Conservation (phyloP, 2,329 filamentous ascomycete genomes). For the Phialophora macrospora region DNA sequence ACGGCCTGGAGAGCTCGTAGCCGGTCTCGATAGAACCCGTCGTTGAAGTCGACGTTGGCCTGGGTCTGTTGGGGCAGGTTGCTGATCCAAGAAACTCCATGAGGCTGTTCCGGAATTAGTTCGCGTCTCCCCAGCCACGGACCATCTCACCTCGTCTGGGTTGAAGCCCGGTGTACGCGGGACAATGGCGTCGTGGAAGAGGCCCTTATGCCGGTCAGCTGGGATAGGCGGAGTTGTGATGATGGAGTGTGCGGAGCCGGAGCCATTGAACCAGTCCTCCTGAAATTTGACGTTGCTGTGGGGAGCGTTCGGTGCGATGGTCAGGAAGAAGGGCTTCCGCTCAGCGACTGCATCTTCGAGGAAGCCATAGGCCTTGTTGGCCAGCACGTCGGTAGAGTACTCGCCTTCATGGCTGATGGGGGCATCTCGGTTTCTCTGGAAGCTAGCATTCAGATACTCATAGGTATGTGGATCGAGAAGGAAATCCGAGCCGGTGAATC, state of each 20-base stretch:
- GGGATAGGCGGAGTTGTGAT: conserved; percentile 60
- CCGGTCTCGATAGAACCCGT: conserved; percentile 58
- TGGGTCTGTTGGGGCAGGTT: conserved; percentile 53
- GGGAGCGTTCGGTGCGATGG: conserved; percentile 68
- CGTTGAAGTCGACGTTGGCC: conserved; percentile 57
- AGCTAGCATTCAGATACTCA: conserved; percentile 68
- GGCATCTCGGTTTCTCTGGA: conserved; percentile 62
- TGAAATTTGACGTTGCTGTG: conserved; percentile 60
- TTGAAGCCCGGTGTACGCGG: conserved; percentile 71
- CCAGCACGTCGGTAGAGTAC: conserved; percentile 65
- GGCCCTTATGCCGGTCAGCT: conserved; percentile 63
- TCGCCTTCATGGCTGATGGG: conserved; percentile 62
- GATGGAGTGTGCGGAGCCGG: conserved; percentile 37
- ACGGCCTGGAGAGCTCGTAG: conserved; percentile 59
- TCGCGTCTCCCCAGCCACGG: background rate
- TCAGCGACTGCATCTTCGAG: conserved; percentile 63
- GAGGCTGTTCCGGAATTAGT: conserved; percentile 41
- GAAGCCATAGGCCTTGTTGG: conserved; percentile 63
- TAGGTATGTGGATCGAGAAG: conserved; percentile 62
- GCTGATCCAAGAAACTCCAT: conserved; percentile 55
- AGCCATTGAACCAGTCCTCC: conserved; percentile 41
- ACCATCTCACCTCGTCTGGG: conserved; percentile 56
- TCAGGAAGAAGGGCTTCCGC: conserved; percentile 68
- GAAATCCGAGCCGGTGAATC: conserved; percentile 51
- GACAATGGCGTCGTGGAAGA: conserved; percentile 65